Conservation (phyloP, 179 eudicot species). For the Corrigiola litoralis region DNA sequence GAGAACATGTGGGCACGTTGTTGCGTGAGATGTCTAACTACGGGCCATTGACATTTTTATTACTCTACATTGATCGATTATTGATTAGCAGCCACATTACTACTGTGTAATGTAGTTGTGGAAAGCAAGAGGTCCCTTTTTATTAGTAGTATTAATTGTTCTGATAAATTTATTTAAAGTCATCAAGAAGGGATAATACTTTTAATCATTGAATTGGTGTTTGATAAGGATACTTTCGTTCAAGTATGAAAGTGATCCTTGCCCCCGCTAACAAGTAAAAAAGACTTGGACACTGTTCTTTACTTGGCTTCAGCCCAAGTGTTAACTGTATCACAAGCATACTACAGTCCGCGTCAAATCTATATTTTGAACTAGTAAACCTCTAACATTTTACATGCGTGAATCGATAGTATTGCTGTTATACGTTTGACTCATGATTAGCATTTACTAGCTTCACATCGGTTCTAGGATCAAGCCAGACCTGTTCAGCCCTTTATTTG, state of each 20-base stretch:
- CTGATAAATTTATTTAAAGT: slow-evolving; percentile 4
- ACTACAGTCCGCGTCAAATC: too few relatives aligned
- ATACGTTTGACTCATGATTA: too few relatives aligned
- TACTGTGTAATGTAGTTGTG: slow-evolving; percentile 10
- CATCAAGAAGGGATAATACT: slow-evolving; percentile 11
- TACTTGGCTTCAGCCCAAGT: slow-evolving; percentile 14
- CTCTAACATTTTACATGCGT: too few relatives aligned
- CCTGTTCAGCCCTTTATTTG: too few relatives aligned
- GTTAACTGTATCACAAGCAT: too few relatives aligned
- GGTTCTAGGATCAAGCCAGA: too few relatives aligned
- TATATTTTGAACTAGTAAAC: too few relatives aligned
- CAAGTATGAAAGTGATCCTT: not conserved
- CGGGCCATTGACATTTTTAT: slow-evolving; percentile 19
- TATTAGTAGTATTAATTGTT: not conserved
- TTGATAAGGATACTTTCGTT: slow-evolving; percentile 13
- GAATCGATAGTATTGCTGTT: too few relatives aligned
- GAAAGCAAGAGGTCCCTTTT: not conserved
- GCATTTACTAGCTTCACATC: too few relatives aligned
- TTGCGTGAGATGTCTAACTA: slow-evolving; percentile 24
- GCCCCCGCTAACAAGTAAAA: slow-evolving; percentile 16
- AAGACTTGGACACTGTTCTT: slow-evolving; percentile 8
- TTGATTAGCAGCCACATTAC: not conserved
- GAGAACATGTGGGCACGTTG: slow-evolving; percentile 32
- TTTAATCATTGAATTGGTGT: slow-evolving; percentile 20
- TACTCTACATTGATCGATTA: not conserved